phyloP scores from a whole-genome alignment of 164 flowering plant genomes.

The Santalum album region DNA sequence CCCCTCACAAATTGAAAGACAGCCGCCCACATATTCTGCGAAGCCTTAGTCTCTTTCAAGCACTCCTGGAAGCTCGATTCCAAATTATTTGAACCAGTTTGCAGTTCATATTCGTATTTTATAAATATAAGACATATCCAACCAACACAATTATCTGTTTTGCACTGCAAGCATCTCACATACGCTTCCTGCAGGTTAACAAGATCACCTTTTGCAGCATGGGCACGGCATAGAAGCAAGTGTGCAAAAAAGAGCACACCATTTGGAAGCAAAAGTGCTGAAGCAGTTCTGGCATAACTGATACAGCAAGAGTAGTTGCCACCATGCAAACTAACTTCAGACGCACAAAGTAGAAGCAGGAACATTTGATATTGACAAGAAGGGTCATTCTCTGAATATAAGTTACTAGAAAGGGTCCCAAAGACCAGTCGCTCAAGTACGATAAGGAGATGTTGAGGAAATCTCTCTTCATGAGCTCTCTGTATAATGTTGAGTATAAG shows the following conservation, averaged over 20 bases:
- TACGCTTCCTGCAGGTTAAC: constrained; percentile 38
- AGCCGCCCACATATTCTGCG: constrained; percentile 53
- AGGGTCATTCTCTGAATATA: constrained; percentile 18
- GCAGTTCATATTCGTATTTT: constrained; percentile 32
- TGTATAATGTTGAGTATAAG: constrained; percentile 60
- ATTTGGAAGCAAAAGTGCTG: constrained; percentile 35
- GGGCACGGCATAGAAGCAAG: constrained; percentile 67
- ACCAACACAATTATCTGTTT: constrained; percentile 59
- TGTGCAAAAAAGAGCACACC: constrained; percentile 58
- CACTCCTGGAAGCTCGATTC: constrained; percentile 40
- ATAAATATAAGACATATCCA: constrained; percentile 70
- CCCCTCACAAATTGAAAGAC: constrained; percentile 42
- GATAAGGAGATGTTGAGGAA: constrained; percentile 53
- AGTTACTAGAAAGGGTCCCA: constrained; percentile 39
- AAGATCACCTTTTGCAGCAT: constrained; percentile 40
- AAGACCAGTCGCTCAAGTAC: constrained; percentile 43
- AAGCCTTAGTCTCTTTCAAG: constrained; percentile 22
- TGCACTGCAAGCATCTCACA: constrained; percentile 52
- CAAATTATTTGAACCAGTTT: constrained; percentile 19
- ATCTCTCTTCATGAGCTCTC: constrained; percentile 74
- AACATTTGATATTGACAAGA: constrained; percentile 45
- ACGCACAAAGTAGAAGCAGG: constrained; percentile 83
- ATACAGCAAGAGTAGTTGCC: constrained; percentile 38
- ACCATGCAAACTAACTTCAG: constrained; percentile 64
- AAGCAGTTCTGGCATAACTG: constrained; percentile 46